phyloP scores from a whole-genome alignment of 2,329 filamentous ascomycete species.

The Aureobasidium melanogenum region DNA sequence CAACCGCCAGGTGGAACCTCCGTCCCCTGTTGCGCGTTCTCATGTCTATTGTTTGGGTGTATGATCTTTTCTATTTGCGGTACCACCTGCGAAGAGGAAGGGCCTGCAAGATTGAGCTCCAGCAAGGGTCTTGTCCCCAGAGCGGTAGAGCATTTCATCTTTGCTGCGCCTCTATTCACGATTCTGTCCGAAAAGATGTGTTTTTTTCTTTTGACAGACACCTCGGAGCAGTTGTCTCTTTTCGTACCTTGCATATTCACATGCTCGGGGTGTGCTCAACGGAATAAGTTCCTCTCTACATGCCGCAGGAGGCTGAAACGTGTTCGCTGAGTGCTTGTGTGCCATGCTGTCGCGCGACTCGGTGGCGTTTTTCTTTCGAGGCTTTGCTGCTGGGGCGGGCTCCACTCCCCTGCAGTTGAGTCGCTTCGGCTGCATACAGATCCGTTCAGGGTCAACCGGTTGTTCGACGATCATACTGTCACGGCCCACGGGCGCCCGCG shows the following conservation, averaged over 20 bases:
- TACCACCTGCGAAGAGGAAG: neutral
- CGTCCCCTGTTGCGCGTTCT: conserved; percentile 1
- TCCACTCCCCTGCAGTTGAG: conserved; percentile 8
- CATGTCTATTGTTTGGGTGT: too few species aligned
- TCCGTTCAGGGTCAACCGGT: neutral
- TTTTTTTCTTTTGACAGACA: neutral
- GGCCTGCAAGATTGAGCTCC: neutral
- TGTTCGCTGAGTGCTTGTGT: neutral
- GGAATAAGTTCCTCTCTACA: neutral
- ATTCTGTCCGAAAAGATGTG: neutral
- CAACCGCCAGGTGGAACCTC: conserved; percentile 5
- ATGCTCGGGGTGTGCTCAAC: neutral
- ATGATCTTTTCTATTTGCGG: neutral
- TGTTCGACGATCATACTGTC: neutral
- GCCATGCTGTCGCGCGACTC: neutral
- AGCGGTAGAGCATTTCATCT: neutral
- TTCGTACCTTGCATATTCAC: neutral
- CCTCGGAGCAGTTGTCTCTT: neutral
- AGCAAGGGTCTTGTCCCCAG: neutral
- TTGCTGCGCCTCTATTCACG: neutral
- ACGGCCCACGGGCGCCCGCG: neutral
- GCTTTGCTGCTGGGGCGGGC: neutral
- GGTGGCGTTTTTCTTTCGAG: neutral
- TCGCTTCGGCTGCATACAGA: neutral
- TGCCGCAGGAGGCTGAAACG: conserved; percentile 3